Conservation (phyloP, 2,329 filamentous ascomycete species). For the Fusarium pseudocircinatum region DNA sequence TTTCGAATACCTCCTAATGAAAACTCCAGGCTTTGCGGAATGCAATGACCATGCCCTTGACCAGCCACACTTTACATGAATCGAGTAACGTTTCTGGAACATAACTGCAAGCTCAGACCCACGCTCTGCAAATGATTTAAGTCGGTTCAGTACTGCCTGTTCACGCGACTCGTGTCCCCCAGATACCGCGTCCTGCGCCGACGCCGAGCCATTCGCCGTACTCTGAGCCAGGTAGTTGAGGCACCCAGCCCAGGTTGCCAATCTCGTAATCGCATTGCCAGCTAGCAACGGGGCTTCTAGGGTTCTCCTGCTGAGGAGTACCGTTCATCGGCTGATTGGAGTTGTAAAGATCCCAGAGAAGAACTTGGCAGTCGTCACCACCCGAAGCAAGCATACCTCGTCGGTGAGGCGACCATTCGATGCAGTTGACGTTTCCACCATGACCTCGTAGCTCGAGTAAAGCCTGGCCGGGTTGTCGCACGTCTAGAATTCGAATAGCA, state of each 20-base stretch:
- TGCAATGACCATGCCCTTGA: constrained; percentile 40
- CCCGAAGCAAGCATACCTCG: constrained; percentile 91
- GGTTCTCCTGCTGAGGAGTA: constrained; percentile 62
- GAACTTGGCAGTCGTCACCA: constrained; percentile 88
- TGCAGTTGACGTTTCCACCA: constrained; percentile 84
- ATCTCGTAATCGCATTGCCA: constrained; percentile 92
- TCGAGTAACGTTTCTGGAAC: constrained; percentile 23
- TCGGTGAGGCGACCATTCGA: constrained; percentile 93
- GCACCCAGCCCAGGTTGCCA: constrained; percentile 86
- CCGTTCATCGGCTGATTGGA: constrained; percentile 60
- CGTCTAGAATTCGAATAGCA: constrained; percentile 92
- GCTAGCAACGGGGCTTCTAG: constrained; percentile 74
- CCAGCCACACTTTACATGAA: constrained; percentile 39
- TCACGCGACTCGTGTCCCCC: constrained; percentile 70
- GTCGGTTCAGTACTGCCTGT: constrained; percentile 21
- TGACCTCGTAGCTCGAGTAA: constrained; percentile 93
- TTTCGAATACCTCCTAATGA: constrained; percentile 28
- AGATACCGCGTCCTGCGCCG: constrained; percentile 81
- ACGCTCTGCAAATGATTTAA: constrained; percentile 26
- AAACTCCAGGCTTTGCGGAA: constrained; percentile 43
- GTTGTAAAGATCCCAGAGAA: constrained; percentile 93
- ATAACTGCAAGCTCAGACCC: constrained; percentile 2
- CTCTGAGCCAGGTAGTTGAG: constrained; percentile 73
- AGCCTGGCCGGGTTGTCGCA: constrained; percentile 94
- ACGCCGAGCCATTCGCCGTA: constrained; percentile 87